Conservation (phyloP, 306 rosid species). For the Aeschynomene evenia region DNA sequence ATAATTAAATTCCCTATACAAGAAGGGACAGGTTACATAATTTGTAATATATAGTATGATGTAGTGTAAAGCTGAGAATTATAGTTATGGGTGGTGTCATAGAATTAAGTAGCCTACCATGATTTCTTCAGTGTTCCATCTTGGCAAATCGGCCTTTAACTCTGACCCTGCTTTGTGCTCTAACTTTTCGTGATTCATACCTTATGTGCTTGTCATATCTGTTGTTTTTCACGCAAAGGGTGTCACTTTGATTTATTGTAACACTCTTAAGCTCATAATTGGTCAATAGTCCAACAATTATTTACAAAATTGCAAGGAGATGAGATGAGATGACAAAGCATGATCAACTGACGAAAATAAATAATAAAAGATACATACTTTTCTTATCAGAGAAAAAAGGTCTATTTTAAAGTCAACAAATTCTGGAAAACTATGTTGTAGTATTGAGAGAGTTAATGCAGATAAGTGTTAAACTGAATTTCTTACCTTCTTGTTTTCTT, state of each 20-base stretch:
- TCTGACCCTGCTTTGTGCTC: conserved; percentile 81
- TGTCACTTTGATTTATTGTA: conserved; percentile 11
- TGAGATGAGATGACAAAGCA: conserved; percentile 5
- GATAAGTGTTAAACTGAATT: no score
- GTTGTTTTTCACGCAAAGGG: conserved; percentile 34
- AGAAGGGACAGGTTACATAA: conserved; percentile 3
- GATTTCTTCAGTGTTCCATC: conserved; percentile 50
- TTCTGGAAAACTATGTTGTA: not conserved
- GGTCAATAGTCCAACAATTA: not conserved
- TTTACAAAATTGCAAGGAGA: conserved; percentile 13
- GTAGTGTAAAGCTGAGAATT: not conserved
- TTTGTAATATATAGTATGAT: not conserved
- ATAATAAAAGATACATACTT: not conserved
- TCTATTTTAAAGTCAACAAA: not conserved
- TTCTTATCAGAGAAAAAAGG: not conserved
- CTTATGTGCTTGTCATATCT: conserved; percentile 87
- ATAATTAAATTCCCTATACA: conserved; percentile 17
- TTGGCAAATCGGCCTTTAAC: conserved; percentile 88
- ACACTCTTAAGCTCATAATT: not conserved
- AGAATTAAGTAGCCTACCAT: conserved; percentile 43
- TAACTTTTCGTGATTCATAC: conserved; percentile 80
- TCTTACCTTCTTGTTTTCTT: conserved; percentile 93
- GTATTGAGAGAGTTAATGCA: no score
- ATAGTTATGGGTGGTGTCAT: not conserved
- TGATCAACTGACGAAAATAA: not conserved